A percentile compares a stretch with the other conserved stretches of the same genome.
Evolutionary conservation across 495 filamentous ascomycete species (phyloP).

Genomic region (Paragyromitra xinjiangensis): DNA sequence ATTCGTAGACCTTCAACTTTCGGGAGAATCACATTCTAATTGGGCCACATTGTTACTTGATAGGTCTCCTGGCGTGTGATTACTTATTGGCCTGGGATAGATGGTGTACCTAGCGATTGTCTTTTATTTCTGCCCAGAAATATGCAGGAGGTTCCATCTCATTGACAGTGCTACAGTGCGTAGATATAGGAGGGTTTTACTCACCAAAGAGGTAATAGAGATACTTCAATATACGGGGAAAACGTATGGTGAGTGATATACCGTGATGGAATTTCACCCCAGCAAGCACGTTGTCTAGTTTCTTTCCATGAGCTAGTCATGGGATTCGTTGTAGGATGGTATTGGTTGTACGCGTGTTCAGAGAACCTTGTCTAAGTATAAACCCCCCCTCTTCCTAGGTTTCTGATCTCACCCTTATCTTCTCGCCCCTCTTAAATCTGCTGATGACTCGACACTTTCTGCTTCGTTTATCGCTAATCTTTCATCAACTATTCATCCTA

Average conservation of each 20-base stretch:
- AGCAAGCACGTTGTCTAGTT: background rate
- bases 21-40: no score
- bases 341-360: background rate
- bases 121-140: background rate
- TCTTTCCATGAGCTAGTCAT: background rate
- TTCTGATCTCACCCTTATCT: background rate
- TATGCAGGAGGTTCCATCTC: background rate
- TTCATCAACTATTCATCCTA: background rate
- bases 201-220: background rate
- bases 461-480: background rate
- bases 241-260: slow-evolving; percentile 11
- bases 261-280: background rate
- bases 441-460: background rate
- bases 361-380: background rate
- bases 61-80: background rate
- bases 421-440: background rate
- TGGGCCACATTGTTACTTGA: no score
- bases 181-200: background rate
- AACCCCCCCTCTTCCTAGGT: background rate
- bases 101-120: background rate
- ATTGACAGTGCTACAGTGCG: background rate
- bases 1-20: no score
- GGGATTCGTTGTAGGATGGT: background rate
- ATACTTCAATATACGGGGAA: background rate
- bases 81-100: background rate